These are phyloP conservation scores for Hymenoscyphus fructigenus DNA, from an alignment of 2,329 filamentous ascomycete species.

Conservation along the genomic window DNA sequence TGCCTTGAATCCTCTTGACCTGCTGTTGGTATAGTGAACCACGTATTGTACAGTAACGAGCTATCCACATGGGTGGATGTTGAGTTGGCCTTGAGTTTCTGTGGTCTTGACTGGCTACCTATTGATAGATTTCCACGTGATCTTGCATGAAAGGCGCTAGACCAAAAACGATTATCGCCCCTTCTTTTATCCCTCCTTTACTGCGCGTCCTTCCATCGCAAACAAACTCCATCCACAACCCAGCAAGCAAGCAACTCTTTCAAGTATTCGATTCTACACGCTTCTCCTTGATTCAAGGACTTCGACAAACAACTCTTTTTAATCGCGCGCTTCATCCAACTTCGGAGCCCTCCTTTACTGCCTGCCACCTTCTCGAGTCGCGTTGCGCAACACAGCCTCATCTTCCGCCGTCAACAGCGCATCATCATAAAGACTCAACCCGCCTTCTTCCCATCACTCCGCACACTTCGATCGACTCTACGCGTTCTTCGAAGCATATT, in stretches of 20 bases:
- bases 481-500: conserved; percentile 25
- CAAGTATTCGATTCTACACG: conserved; percentile 25
- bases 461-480: conserved; percentile 25
- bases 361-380: conserved; percentile 30
- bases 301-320: conserved; percentile 9
- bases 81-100: too few relatives aligned
- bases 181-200: conserved; percentile 10
- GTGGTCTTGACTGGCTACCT: neutral
- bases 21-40: too few relatives aligned
- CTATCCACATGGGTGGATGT: too few relatives aligned
- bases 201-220: conserved; percentile 3
- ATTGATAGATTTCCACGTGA: neutral
- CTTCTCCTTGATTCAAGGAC: conserved; percentile 15
- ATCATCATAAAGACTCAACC: conserved; percentile 31
- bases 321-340: conserved; percentile 30
- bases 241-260: conserved; percentile 6
- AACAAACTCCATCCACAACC: conserved; percentile 12
- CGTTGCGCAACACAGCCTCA: conserved; percentile 30
- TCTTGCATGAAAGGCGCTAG: neutral
- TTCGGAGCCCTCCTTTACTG: conserved; percentile 29
- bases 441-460: conserved; percentile 28
- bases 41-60: too few relatives aligned
- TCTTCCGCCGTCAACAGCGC: conserved; percentile 24
- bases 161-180: neutral
- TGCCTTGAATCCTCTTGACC: neutral